Evolutionary conservation across 78 protist species (phyloP), one percentile per base, ranked within the genome.

Genomic region (Planoprotostelium fungivorum): DNA sequence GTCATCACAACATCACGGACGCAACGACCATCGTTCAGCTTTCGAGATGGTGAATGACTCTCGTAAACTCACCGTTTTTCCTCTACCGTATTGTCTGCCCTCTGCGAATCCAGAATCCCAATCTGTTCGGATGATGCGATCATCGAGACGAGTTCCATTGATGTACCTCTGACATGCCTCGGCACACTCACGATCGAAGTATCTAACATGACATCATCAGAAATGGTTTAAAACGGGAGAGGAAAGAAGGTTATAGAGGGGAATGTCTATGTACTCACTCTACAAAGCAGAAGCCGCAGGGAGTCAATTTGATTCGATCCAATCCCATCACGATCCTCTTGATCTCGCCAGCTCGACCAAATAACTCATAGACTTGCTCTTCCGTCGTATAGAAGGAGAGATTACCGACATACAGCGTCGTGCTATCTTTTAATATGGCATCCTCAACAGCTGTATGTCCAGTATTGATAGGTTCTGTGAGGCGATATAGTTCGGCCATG

Each of bases 211-310:
- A 35, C 23, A 35, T 31, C 29, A 38, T n/a, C 25, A 28, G 85
- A 34, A 28, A 31, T 31, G 23, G n/a, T 29, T 84, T 0, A 34
- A 10, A 0, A 89, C 0, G 39, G 31, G 37, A 1, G 29, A 1
- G 85, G 85, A 28, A 0, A 87, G 28, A 1, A 1, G 36, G 29
- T 38, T 87, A 34, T 1, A 29, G 16, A 29, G 28, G 73, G 28
- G 87, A 84, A 34, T 89, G n/a, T 91, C 10, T 51, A 51, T 5
- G 16, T 0, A 88, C 96, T 28, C 38, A 97, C 97, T 98, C 99
- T 34, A 98, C 98, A 91, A 98, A 98, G 94, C 98, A 95, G 63
- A 98, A 98, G 0, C 99, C 99, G 89, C 99, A 98, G 23, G 99
- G 99, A 1, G 99, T 97, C 86, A 91, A 90, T 38, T 38, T 87